Evolutionary conservation across 108 stramenopile genomes (phyloP).

Genomic region (Poteriospumella lacustris): DNA sequence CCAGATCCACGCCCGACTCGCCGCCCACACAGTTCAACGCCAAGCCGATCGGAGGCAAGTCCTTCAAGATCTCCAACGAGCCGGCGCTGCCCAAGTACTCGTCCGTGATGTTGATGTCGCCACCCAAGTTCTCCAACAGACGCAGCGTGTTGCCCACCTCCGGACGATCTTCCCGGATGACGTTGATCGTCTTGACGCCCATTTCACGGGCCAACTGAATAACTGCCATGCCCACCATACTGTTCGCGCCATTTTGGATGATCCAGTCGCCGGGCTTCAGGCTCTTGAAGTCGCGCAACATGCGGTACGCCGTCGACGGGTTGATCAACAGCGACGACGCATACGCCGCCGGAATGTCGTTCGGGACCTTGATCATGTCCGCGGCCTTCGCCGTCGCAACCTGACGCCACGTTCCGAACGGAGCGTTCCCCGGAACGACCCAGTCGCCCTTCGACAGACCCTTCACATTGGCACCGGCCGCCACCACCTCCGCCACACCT

Average conservation of each 20-base stretch:
- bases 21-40: constrained; percentile 45
- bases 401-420: constrained; percentile 44
- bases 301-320: constrained; percentile 47
- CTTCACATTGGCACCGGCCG: constrained; percentile 36
- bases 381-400: constrained; percentile 38
- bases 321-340: constrained; percentile 43
- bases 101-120: constrained; percentile 37
- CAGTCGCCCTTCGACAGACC: constrained; percentile 41
- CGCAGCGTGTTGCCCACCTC: constrained; percentile 37
- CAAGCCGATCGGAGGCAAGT: constrained; percentile 32
- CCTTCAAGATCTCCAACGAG: constrained; percentile 30
- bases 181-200: constrained; percentile 47
- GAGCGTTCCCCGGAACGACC: constrained; percentile 44
- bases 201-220: constrained; percentile 45
- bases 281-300: constrained; percentile 45
- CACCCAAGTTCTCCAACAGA: constrained; percentile 43
- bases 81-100: constrained; percentile 24
- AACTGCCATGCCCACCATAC: constrained; percentile 44
- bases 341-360: constrained; percentile 46
- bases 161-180: constrained; percentile 37
- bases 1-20: constrained; percentile 34
- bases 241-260: constrained; percentile 51
- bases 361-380: constrained; percentile 39
- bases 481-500: constrained; percentile 44
- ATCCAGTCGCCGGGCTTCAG: constrained; percentile 39